Percentiles rank a stretch among this genome's conserved stretches.
phyloP scores from a whole-genome alignment of 108 stramenopile species.

The Skeletonema grethae region DNA sequence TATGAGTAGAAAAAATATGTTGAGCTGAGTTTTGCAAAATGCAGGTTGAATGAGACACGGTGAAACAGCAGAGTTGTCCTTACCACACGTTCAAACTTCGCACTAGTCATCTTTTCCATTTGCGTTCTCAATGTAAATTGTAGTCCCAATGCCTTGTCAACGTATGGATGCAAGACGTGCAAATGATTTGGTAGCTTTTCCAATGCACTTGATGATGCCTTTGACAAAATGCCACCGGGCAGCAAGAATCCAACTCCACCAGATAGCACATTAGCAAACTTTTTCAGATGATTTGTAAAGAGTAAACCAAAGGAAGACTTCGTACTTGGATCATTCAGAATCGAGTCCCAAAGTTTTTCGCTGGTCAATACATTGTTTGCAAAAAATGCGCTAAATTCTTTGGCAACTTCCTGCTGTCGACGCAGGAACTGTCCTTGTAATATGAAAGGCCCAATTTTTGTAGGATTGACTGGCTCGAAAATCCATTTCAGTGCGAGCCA shows the following conservation, averaged over 20 bases:
- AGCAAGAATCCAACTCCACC: constrained; percentile 48
- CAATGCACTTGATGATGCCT: constrained; percentile 56
- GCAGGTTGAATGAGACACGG: background rate
- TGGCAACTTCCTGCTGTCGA: constrained; percentile 87
- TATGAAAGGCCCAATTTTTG: constrained; percentile 86
- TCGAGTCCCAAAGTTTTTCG: constrained; percentile 76
- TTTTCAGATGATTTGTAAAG: constrained; percentile 61
- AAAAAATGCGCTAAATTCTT: constrained; percentile 84
- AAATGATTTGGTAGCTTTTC: constrained; percentile 79
- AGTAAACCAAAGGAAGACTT: constrained; percentile 60
- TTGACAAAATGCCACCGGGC: constrained; percentile 41
- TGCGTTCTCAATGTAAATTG: constrained; percentile 74
- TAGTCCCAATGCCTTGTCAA: constrained; percentile 78
- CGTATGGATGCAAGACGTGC: constrained; percentile 76
- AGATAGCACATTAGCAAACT: constrained; percentile 57
- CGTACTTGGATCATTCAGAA: constrained; percentile 77
- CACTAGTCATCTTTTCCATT: constrained; percentile 87
- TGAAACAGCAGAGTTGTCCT: constrained; percentile 5
- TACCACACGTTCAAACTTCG: constrained; percentile 89
- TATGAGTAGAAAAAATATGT: background rate
- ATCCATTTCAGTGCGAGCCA: constrained; percentile 95
- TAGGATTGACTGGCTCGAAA: constrained; percentile 92
- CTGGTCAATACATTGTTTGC: constrained; percentile 78
- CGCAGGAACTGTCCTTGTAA: constrained; percentile 93
- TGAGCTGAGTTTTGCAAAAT: background rate